These are phyloP conservation scores for Naegleria lovaniensis DNA, from an alignment of 208 protist species.

Conservation along the genomic window DNA sequence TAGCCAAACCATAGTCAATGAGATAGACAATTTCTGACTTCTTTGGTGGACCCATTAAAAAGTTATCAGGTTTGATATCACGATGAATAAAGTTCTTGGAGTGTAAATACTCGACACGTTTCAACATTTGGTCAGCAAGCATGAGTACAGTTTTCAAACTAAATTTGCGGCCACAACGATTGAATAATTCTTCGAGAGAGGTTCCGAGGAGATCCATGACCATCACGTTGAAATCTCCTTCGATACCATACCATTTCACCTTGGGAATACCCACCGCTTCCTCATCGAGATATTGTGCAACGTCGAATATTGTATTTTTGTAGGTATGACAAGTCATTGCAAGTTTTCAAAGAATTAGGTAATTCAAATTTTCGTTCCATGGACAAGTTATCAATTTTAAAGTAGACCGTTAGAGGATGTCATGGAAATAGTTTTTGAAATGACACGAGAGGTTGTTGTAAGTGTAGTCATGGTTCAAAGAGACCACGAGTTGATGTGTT, in stretches of 20 bases:
- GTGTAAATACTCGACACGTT: slow-evolving; percentile 78
- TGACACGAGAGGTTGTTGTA: no score
- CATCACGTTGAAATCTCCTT: slow-evolving; percentile 55
- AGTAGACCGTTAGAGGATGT: no score
- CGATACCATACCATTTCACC: slow-evolving; percentile 55
- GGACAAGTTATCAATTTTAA: no score
- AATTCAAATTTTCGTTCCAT: no score
- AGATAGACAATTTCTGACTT: slow-evolving; percentile 74
- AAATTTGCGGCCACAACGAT: slow-evolving; percentile 82
- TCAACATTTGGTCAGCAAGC: slow-evolving; percentile 91
- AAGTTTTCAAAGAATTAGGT: no score
- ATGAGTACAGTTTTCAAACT: slow-evolving; percentile 96
- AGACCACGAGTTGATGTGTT: no score
- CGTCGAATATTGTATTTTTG: neutral
- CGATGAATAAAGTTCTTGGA: slow-evolving; percentile 80
- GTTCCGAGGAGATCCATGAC: slow-evolving; percentile 79
- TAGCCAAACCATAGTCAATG: slow-evolving; percentile 98
- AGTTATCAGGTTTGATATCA: slow-evolving; percentile 90
- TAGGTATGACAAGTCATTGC: neutral
- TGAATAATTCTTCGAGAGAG: slow-evolving; percentile 75
- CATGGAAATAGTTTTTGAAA: no score
- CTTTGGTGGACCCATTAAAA: slow-evolving; percentile 71
- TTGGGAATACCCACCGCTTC: slow-evolving; percentile 70
- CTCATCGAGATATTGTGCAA: slow-evolving; percentile 24
- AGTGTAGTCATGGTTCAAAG: no score